phyloP scores from a whole-genome alignment of 306 rosid genomes.

The Nissolia schottii region DNA sequence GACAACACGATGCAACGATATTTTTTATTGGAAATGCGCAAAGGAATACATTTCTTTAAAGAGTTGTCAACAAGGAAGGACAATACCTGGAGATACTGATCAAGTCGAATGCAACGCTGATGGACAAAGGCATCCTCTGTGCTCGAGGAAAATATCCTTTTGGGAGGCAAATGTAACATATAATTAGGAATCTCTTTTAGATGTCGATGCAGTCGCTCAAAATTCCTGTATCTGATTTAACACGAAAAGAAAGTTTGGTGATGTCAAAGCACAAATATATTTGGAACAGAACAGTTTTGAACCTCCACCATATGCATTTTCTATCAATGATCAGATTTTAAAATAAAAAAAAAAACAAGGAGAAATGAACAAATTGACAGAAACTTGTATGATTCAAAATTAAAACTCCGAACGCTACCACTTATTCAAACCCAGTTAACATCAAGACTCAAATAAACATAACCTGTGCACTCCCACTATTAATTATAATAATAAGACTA shows the following conservation, averaged over 20 bases:
- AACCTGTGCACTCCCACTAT: neutral
- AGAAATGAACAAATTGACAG: neutral
- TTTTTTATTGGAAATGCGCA: neutral
- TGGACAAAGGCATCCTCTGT: constrained; percentile 97
- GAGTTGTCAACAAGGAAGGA: constrained; percentile 12
- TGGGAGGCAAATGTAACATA: constrained; percentile 84
- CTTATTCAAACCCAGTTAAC: too few relatives aligned
- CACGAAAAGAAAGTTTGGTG: constrained; percentile 7
- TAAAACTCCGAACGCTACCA: neutral
- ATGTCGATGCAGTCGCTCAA: constrained; percentile 91
- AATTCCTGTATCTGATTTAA: constrained; percentile 79
- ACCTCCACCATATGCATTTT: constrained; percentile 14
- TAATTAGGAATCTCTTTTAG: constrained; percentile 94
- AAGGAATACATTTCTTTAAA: neutral
- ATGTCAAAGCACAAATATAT: constrained; percentile 12
- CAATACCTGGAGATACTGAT: constrained; percentile 84
- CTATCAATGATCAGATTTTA: neutral
- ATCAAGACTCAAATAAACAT: constrained; percentile 13
- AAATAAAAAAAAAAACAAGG: neutral
- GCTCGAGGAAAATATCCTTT: constrained; percentile 96
- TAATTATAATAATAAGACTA: constrained; percentile 5
- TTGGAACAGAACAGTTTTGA: neutral
- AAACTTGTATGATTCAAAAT: neutral
- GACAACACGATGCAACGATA: constrained; percentile 14
- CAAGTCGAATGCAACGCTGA: constrained; percentile 91